Evolutionary conservation across 2,329 filamentous ascomycete species (phyloP).

Genomic region (Orbilia blumenaviensis): DNA sequence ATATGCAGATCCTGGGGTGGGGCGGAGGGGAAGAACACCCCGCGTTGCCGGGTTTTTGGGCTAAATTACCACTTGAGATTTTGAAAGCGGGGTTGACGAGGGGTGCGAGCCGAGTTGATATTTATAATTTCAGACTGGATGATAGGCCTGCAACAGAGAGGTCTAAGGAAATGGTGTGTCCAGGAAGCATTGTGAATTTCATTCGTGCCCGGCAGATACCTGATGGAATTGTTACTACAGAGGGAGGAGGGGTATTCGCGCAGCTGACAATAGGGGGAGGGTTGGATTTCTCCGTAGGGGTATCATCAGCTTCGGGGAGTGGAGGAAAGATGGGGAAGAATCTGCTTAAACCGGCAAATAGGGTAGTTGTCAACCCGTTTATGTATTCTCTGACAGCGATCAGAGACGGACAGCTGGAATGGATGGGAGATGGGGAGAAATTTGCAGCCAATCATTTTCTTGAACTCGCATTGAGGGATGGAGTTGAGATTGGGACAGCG

Average conservation of each 20-base stretch:
- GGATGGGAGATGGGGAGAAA: conserved; percentile 45
- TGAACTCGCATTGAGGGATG: conserved; percentile 23
- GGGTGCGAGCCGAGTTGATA: conserved; percentile 41
- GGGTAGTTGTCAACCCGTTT: conserved; percentile 32
- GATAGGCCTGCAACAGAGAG: neutral
- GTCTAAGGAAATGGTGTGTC: conserved; percentile 5
- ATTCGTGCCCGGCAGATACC: conserved; percentile 30
- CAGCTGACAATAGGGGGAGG: conserved; percentile 17
- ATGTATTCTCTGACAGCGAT: conserved; percentile 37
- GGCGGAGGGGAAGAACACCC: conserved; percentile 18
- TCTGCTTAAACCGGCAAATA: neutral
- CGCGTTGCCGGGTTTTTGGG: conserved; percentile 21
- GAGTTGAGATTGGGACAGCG: conserved; percentile 1
- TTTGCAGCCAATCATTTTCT: conserved; percentile 38
- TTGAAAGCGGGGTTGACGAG: conserved; percentile 17
- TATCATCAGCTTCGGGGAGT: neutral
- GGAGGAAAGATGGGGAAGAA: neutral
- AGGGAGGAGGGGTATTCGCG: conserved; percentile 19
- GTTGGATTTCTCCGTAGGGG: conserved; percentile 1
- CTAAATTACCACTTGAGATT: conserved; percentile 21
- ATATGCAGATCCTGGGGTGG: conserved; percentile 38
- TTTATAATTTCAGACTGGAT: conserved; percentile 26
- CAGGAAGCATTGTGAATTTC: conserved; percentile 37
- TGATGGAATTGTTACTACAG: conserved; percentile 3
- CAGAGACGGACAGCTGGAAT: conserved; percentile 31